Evolutionary conservation across 495 filamentous ascomycete species (phyloP), one percentile per base, ranked within the genome.

Genomic region (Aspergillus diversus): DNA sequence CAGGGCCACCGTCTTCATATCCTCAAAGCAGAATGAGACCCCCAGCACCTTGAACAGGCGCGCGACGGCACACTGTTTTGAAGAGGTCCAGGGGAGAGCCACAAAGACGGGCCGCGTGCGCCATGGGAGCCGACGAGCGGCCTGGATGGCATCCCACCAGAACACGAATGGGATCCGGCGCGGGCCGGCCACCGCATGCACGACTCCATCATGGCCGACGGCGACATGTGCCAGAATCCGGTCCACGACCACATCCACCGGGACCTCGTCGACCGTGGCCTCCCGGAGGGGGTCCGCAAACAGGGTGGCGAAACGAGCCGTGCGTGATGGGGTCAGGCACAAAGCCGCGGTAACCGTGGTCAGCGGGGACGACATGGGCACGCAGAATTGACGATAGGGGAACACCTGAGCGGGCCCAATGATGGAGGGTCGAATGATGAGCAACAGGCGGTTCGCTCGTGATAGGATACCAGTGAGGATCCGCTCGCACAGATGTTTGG

Each of bases 201-300:
- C 35, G 35, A 39, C 35, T 5, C 35, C 35, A 6, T 5, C 17
- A 2, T 57, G 59, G 0, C 59, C 52, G 9, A 16, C 17, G 11
- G 64, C 64, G 5, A 65, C 17, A 54, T 71, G 69, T 5, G 42
- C 53, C 7, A 72, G 52, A n/a, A n/a, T n/a, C 1, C 68, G 52
- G 43, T 70, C 64, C 4, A 68, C 67, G 1, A 70, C 67, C 3
- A 72, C 59, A 52, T 72, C 70, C 1, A 70, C 59, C 0, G 68
- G 65, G 0, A 70, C 63, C 33, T 67, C 67, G 33, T 70, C 68
- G 1, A 57, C 32, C 0, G 43, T 68, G 0, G 59, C 35, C 3
- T 65, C 48, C 0, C 1, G 47, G 5, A 60, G 54, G 5, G 64
- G 67, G 12, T 60, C 7, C 6, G n/a, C 4, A 12, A 16, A 32